These are phyloP conservation scores for Boletus tomentosulus DNA, from an alignment of 768 basidiomycete genomes.

Conservation along the genomic window DNA sequence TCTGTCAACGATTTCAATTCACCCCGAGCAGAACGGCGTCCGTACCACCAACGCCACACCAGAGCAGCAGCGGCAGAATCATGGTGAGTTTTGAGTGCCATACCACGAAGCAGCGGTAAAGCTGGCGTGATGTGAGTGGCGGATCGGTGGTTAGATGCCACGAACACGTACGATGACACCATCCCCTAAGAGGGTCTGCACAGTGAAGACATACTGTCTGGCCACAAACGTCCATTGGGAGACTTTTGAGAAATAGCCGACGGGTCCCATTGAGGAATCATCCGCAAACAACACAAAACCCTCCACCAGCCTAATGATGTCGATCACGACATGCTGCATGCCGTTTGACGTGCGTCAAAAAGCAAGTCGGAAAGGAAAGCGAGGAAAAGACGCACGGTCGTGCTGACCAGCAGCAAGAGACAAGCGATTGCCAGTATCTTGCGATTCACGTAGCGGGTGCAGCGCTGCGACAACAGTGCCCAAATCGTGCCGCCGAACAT, in stretches of 20 bases:
- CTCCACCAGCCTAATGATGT: slow-evolving; percentile 22
- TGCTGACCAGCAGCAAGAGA: slow-evolving; percentile 29
- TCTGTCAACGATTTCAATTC: background rate
- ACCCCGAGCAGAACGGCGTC: background rate
- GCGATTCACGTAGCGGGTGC: slow-evolving; percentile 12
- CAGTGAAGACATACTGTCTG: slow-evolving; percentile 21
- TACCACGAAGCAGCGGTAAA: slow-evolving; percentile 30
- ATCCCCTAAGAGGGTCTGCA: slow-evolving; percentile 30
- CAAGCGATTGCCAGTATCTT: slow-evolving; percentile 24
- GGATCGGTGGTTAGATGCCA: background rate
- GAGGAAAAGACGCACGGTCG: slow-evolving; percentile 16
- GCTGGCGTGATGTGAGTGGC: slow-evolving; percentile 7
- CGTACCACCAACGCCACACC: slow-evolving; percentile 27
- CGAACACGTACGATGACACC: slow-evolving; percentile 23
- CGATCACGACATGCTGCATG: slow-evolving; percentile 24
- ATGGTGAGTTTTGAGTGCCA: slow-evolving; percentile 29
- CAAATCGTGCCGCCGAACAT: slow-evolving; percentile 34
- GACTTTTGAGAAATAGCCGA: slow-evolving; percentile 21
- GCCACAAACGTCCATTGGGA: slow-evolving; percentile 28
- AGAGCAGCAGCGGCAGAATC: slow-evolving; percentile 29
- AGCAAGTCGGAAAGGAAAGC: background rate
- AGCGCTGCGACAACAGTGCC: slow-evolving; percentile 11
- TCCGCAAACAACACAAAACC: slow-evolving; percentile 24
- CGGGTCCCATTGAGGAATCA: slow-evolving; percentile 15
- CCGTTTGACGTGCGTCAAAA: background rate